Base-by-base conservation (phyloP, 257 asterid genomes). In the Oldenlandia corymbosa region DNA sequence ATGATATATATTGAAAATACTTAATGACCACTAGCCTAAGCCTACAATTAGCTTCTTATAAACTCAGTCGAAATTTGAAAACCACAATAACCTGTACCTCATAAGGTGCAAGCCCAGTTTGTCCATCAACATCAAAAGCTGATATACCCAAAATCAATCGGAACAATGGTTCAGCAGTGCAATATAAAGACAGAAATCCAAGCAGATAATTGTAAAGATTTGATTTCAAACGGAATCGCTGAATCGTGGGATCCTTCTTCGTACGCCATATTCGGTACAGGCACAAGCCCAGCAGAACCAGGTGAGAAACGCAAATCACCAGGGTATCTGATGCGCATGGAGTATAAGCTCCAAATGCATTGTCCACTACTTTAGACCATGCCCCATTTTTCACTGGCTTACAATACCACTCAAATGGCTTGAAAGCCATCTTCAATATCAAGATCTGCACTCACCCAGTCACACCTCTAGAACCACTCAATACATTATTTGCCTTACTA, bases 341-440 rank as follows among this genome's bases (percentile, higher is more conserved):
- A 36, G 97, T 87, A 64, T 78, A 87, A 61, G 91, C 86, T 71
- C 99, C 99, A 17, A 92, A 92, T 21, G 96, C 94, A 80, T 85
- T 89, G 47, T 92, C 91, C 37, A 84, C 84, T 24, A 79, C 86
- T 70, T 76, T 80, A 30, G 94, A 80, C 99, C 97, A 92, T 23
- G 84, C 78, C 66, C 96, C 95, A 63, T 81, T 77, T 71, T 76
- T 41, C 66, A 84, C 90, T 24, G 97, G 96, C 83, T 79, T 76
- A 78, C 97, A 92, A 58, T 85, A 92, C 99, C 99, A 89, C 42
- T 80, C 91, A 51, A 87, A 66, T 43, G 94, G 90, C 81, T 83
- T 64, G 79, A 85, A 84, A 51, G 79, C 88, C 99, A 92, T 92
- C 64, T 43, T 56, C 41, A 66, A 36, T 24, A 24, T 27, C 23